These are phyloP conservation scores for Fusarium sp. DNA, from an alignment of 2,329 filamentous ascomycete species.

Conservation along the genomic window DNA sequence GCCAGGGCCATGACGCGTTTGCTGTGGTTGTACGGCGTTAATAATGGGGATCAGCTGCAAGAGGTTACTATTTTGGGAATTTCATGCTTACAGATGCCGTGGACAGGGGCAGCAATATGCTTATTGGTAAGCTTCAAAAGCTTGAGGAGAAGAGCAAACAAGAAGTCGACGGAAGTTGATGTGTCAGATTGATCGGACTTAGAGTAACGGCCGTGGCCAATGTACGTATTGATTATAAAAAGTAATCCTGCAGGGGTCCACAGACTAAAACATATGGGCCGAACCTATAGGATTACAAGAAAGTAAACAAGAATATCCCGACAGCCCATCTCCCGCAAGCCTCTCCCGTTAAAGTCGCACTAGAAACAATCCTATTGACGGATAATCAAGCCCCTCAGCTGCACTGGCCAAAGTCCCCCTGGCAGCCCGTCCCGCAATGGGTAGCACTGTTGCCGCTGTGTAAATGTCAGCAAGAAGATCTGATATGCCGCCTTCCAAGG, in stretches of 20 bases:
- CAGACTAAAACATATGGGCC: neutral
- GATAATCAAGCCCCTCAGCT: conserved; percentile 30
- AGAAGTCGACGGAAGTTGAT: neutral
- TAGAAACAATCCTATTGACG: conserved; percentile 1
- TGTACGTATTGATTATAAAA: neutral
- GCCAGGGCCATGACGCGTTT: conserved; percentile 1
- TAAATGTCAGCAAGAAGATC: conserved; percentile 12
- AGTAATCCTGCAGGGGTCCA: neutral
- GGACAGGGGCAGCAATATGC: neutral
- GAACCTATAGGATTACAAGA: conserved; percentile 9
- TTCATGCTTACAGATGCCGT: neutral
- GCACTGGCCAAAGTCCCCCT: conserved; percentile 52
- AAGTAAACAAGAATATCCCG: conserved; percentile 14
- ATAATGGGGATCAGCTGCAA: neutral
- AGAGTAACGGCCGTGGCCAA: neutral
- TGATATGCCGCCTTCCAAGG: neutral
- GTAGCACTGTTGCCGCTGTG: conserved; percentile 46
- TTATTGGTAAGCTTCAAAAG: neutral
- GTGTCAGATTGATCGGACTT: neutral
- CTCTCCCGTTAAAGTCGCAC: conserved; percentile 8
- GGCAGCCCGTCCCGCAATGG: conserved; percentile 54
- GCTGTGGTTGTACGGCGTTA: neutral
- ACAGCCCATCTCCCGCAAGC: conserved; percentile 18
- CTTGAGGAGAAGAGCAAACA: neutral
- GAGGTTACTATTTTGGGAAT: conserved; percentile 5